phyloP scores from a whole-genome alignment of 768 basidiomycete genomes.

The Boletus patriciae region DNA sequence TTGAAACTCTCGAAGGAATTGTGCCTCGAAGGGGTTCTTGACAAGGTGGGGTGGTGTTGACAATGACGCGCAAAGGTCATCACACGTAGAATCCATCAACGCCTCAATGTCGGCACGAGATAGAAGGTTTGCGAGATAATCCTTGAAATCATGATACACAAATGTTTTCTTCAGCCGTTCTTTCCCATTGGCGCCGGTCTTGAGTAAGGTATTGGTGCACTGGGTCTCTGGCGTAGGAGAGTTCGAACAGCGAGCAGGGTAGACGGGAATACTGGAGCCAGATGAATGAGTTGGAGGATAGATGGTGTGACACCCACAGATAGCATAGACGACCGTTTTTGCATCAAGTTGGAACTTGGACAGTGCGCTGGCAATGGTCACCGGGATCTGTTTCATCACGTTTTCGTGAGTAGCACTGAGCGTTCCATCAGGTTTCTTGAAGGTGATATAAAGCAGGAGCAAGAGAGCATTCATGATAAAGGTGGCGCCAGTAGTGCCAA shows the following conservation, averaged over 20 bases:
- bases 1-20: constrained; percentile 31
- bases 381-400: not conserved
- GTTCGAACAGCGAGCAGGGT: not conserved
- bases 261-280: not conserved
- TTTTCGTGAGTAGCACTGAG: not conserved
- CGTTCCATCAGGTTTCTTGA: not conserved
- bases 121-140: no score
- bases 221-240: not conserved
- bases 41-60: no score
- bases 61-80: no score
- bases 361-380: not conserved
- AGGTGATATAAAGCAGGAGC: not conserved
- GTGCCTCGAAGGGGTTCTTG: constrained; percentile 11
- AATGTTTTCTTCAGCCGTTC: no score
- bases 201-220: no score
- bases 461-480: not conserved
- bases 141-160: no score
- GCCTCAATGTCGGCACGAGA: no score
- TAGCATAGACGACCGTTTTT: not conserved
- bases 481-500: not conserved
- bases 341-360: not conserved
- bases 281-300: not conserved
- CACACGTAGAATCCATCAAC: no score
- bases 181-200: no score
- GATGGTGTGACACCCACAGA: not conserved